phyloP scores from a whole-genome alignment of 2,329 filamentous ascomycete species.

The Alternaria metachromatica region DNA sequence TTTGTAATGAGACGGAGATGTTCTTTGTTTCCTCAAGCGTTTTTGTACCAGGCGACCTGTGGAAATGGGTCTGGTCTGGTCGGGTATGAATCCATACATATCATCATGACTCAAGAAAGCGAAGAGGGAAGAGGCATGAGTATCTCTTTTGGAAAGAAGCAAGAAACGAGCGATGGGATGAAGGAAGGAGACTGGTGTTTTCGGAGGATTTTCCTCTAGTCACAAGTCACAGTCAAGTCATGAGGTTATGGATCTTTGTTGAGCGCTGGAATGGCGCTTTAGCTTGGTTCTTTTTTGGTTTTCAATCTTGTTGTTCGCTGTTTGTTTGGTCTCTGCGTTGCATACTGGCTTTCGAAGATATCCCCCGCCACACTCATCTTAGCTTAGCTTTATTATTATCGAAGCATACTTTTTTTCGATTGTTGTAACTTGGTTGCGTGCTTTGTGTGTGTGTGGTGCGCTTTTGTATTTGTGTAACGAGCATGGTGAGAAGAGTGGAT shows the following conservation, averaged over 20 bases:
- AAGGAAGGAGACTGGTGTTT: not conserved
- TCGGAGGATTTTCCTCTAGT: not conserved
- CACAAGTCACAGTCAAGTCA: not conserved
- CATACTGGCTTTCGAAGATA: slow-evolving; percentile 16
- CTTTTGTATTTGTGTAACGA: no score
- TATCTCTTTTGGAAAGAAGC: not conserved
- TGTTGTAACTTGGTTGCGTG: not conserved
- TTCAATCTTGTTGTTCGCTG: not conserved
- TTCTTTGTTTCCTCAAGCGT: not conserved
- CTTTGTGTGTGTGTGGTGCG: no score
- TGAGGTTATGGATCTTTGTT: slow-evolving; percentile 3
- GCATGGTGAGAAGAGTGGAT: no score
- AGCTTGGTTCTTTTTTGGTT: not conserved
- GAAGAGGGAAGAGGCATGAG: not conserved
- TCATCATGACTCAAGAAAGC: not conserved
- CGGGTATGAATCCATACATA: not conserved
- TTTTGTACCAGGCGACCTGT: not conserved
- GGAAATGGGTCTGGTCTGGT: not conserved
- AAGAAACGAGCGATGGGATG: not conserved
- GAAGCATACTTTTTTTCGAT: not conserved
- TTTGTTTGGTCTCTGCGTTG: not conserved
- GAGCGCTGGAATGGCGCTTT: not conserved
- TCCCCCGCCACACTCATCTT: slow-evolving; percentile 11
- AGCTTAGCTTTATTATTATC: slow-evolving; percentile 9
- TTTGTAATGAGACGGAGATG: not conserved